A percentile compares a stretch with the other conserved stretches of the same genome.
Evolutionary conservation across 2,329 filamentous ascomycete species (phyloP).

Genomic region (Microascus cirrosus): DNA sequence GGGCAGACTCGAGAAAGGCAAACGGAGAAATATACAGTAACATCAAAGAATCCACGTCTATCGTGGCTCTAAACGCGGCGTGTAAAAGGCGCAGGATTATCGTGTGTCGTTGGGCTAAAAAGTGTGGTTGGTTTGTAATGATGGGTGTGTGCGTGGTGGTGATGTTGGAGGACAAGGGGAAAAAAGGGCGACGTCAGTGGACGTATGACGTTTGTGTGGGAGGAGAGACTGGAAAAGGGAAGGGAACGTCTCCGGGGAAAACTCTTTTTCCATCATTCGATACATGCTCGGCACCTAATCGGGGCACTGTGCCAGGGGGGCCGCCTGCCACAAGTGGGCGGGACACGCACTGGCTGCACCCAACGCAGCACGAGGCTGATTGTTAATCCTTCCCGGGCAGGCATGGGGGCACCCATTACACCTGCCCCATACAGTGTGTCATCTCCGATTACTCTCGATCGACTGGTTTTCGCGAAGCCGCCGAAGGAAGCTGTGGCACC

Average conservation of each 20-base stretch:
- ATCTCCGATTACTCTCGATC: not conserved
- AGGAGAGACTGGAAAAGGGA: slow-evolving; percentile 1
- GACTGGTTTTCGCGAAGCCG: not conserved
- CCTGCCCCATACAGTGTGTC: not conserved
- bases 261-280: slow-evolving; percentile 4
- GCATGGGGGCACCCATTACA: not conserved
- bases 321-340: not conserved
- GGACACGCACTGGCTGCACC: slow-evolving; percentile 1
- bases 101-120: not conserved
- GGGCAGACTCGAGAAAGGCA: not conserved
- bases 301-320: not conserved
- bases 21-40: not conserved
- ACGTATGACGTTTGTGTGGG: slow-evolving; percentile 6
- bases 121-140: not conserved
- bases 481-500: not conserved
- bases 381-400: not conserved
- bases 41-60: not conserved
- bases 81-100: not conserved
- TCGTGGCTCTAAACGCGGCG: not conserved
- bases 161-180: slow-evolving; percentile 4
- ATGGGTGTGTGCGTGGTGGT: slow-evolving; percentile 2
- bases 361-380: not conserved
- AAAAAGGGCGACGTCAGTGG: slow-evolving; percentile 6
- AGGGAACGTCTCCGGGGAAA: slow-evolving; percentile 2
- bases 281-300: not conserved